Conservation (phyloP, 352 stramenopile genomes). For the Pythium monospermum region DNA sequence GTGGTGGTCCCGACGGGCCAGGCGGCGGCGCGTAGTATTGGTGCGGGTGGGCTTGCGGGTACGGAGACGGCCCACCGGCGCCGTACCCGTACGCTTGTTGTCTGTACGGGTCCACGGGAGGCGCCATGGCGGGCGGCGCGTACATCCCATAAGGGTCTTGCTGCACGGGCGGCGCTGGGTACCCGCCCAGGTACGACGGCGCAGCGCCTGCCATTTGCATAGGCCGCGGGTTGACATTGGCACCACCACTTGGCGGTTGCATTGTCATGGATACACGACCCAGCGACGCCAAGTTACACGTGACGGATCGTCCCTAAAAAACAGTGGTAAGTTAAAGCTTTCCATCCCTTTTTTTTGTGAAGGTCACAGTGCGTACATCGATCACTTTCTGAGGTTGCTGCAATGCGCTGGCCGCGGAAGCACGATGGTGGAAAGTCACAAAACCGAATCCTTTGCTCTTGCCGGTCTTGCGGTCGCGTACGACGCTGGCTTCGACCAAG, state of each 20-base stretch:
- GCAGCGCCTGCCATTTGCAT: neutral
- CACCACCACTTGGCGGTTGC: too few relatives aligned
- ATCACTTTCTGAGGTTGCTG: constrained; percentile 60
- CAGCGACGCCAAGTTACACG: constrained; percentile 52
- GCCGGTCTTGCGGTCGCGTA: constrained; percentile 93
- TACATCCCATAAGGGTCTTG: too few relatives aligned
- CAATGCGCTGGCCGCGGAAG: constrained; percentile 38
- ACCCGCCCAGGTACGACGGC: constrained; percentile 12
- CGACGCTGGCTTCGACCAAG: constrained; percentile 85
- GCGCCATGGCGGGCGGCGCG: constrained; percentile 10
- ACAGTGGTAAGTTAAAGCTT: neutral
- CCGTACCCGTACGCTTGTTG: constrained; percentile 16
- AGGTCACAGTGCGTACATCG: constrained; percentile 36
- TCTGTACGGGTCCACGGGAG: constrained; percentile 14
- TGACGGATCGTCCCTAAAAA: constrained; percentile 42
- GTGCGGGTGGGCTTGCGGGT: constrained; percentile 9
- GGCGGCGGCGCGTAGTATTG: constrained; percentile 15
- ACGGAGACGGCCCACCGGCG: constrained; percentile 1
- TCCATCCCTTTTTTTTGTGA: neutral
- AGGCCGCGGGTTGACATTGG: too few relatives aligned
- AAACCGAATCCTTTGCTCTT: constrained; percentile 91
- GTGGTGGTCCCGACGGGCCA: neutral
- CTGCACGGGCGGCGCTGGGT: too few relatives aligned
- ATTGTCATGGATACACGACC: constrained; percentile 12
- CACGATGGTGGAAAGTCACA: constrained; percentile 81